phyloP scores from a whole-genome alignment of 2,329 filamentous ascomycete species.

The Exserohilum rostratum region DNA sequence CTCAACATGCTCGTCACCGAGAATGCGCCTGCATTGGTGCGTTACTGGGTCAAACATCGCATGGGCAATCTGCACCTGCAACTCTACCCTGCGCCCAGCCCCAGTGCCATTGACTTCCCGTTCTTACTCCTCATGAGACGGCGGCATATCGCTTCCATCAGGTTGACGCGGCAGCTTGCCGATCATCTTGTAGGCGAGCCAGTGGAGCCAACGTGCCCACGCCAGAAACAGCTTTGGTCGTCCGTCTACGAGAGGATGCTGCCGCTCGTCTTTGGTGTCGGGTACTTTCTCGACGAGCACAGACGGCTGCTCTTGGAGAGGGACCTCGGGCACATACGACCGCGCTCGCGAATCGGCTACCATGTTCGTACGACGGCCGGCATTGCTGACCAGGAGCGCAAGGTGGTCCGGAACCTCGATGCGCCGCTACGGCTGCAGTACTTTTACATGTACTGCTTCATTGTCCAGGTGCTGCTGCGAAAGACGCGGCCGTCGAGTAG shows the following conservation, averaged over 20 bases:
- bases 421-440: constrained; percentile 43
- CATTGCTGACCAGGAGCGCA: constrained; percentile 36
- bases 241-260: constrained; percentile 47
- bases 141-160: constrained; percentile 44
- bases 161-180: constrained; percentile 43
- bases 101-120: constrained; percentile 38
- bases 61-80: constrained; percentile 43
- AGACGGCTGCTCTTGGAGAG: constrained; percentile 38
- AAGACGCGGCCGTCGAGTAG: constrained; percentile 41
- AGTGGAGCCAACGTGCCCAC: constrained; percentile 31
- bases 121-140: constrained; percentile 45
- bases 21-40: constrained; percentile 43
- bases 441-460: constrained; percentile 48
- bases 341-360: constrained; percentile 42
- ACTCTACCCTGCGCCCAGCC: constrained; percentile 42
- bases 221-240: constrained; percentile 42
- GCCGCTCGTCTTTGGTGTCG: constrained; percentile 46
- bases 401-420: constrained; percentile 40
- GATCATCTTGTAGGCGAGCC: constrained; percentile 41
- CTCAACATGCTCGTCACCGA: constrained; percentile 40
- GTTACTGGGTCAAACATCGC: constrained; percentile 43
- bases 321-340: constrained; percentile 43
- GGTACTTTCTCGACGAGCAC: constrained; percentile 47
- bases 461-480: constrained; percentile 41
- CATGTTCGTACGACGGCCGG: constrained; percentile 41